Percentiles rank a stretch among this genome's conserved stretches.
Conservation (phyloP, 768 basidiomycete species). For the Guyanaporus albipodus region DNA sequence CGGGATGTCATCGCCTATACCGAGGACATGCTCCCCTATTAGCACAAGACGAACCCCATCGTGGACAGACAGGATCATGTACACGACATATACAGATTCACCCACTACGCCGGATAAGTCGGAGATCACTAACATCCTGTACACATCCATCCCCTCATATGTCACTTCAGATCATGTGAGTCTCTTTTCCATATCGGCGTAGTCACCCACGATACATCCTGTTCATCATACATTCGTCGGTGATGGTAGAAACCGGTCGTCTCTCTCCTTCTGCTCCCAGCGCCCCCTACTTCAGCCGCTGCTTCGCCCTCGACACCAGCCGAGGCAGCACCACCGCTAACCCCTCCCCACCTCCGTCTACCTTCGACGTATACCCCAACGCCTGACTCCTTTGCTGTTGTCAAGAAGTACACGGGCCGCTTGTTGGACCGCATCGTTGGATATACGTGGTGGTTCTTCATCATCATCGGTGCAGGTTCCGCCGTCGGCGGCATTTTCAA, state of each 20-base stretch:
- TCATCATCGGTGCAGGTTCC: slow-evolving; percentile 74
- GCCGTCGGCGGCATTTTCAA: slow-evolving; percentile 67
- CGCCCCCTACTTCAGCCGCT: slow-evolving; percentile 28
- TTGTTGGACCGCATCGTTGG: slow-evolving; percentile 72
- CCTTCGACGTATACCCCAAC: slow-evolving; percentile 47
- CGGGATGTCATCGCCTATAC: background rate
- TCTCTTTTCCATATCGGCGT: slow-evolving; percentile 1
- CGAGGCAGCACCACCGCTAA: slow-evolving; percentile 20
- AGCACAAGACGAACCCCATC: slow-evolving; percentile 75
- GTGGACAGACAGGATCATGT: slow-evolving; percentile 93
- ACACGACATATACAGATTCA: slow-evolving; percentile 69
- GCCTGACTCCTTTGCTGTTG: slow-evolving; percentile 48
- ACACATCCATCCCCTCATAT: slow-evolving; percentile 79
- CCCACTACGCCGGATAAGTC: slow-evolving; percentile 48
- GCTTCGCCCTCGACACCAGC: slow-evolving; percentile 12
- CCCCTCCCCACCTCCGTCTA: slow-evolving; percentile 45
- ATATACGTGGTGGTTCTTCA: slow-evolving; percentile 71
- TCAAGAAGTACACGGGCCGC: slow-evolving; percentile 66
- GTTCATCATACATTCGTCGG: background rate
- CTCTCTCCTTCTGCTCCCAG: slow-evolving; percentile 61
- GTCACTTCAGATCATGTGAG: slow-evolving; percentile 88
- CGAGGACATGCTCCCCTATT: slow-evolving; percentile 2
- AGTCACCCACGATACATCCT: background rate
- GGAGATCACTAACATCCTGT: slow-evolving; percentile 60
- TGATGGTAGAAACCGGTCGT: slow-evolving; percentile 78